Conservation (phyloP, 371 early-diverging fungal species). For the Mycotypha africana region DNA sequence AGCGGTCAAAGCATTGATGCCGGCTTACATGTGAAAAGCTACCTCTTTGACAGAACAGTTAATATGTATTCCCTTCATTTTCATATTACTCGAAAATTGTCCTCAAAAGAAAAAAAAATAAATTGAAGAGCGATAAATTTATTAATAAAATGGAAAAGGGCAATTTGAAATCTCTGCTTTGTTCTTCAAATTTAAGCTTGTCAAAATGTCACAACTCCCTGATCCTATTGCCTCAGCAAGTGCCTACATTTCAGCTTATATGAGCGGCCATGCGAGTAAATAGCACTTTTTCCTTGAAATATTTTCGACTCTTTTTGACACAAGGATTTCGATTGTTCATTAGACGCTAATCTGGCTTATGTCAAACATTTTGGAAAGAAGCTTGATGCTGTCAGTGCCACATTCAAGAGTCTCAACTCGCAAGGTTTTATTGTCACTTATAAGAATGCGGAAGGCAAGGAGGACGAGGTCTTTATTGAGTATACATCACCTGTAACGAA, state of each 20-base stretch:
- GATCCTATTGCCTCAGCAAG: slow-evolving; percentile 40
- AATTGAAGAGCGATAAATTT: no score
- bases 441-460: slow-evolving; percentile 13
- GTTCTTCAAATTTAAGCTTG: not conserved
- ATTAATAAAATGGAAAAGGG: no score
- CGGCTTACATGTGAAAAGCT: no score
- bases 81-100: no score
- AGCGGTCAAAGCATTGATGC: not conserved
- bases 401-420: slow-evolving; percentile 31
- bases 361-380: slow-evolving; percentile 32
- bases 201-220: slow-evolving; percentile 1
- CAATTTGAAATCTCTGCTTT: no score
- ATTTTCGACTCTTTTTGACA: not conserved
- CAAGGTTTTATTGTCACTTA: slow-evolving; percentile 29
- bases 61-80: no score
- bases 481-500: slow-evolving; percentile 31
- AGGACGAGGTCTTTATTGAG: slow-evolving; percentile 22
- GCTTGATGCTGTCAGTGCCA: slow-evolving; percentile 29
- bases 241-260: slow-evolving; percentile 40
- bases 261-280: slow-evolving; percentile 41
- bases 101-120: not conserved
- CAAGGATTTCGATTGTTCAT: not conserved
- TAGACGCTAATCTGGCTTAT: slow-evolving; percentile 41
- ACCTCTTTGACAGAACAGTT: no score
- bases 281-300: no score